A percentile compares a stretch with the other conserved stretches of the same genome.
Evolutionary conservation across 345 rosid species (phyloP).

Genomic region (Salix viminalis): DNA sequence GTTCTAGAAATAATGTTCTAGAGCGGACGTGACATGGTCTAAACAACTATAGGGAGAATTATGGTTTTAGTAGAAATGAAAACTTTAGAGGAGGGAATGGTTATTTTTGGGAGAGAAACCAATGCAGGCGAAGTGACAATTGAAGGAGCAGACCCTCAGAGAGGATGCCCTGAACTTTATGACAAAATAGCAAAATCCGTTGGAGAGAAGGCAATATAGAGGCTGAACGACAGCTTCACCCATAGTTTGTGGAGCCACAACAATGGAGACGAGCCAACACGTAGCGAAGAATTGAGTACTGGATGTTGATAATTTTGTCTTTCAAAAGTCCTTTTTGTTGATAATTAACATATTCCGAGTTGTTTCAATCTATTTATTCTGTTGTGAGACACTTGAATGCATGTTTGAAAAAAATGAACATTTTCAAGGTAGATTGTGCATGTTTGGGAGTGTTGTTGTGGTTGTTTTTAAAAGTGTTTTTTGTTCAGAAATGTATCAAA

Average conservation of each 20-base stretch:
- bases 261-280: neutral
- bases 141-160: neutral
- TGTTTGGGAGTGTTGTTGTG: too few relatives aligned
- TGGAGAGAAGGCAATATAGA: neutral
- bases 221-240: neutral
- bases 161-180: neutral
- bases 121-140: too few relatives aligned
- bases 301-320: too few relatives aligned
- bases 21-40: neutral
- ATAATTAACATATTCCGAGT: neutral
- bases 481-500: too few relatives aligned
- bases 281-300: too few relatives aligned
- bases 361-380: neutral
- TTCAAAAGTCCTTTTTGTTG: too few relatives aligned
- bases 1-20: neutral
- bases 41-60: neutral
- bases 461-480: too few relatives aligned
- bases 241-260: neutral
- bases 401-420: too few relatives aligned
- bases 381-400: neutral
- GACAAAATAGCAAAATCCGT: neutral
- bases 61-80: neutral
- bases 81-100: neutral
- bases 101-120: neutral
- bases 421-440: too few relatives aligned